Evolutionary conservation across 768 basidiomycete species (phyloP).

Genomic region (Sporobolomyces phaffii): DNA sequence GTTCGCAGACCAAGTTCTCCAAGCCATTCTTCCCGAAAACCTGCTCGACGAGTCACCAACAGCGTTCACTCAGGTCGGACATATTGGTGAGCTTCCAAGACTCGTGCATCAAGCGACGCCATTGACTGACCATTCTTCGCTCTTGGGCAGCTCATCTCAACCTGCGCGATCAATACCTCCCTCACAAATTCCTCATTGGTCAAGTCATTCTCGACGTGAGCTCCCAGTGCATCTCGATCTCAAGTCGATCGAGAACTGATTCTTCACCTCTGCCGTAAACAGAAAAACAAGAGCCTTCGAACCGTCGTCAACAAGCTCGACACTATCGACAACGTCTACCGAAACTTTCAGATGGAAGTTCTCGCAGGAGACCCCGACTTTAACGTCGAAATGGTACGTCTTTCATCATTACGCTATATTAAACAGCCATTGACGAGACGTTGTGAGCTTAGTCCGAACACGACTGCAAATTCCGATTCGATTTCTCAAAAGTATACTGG

Average conservation of each 20-base stretch:
- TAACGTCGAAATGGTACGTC: conserved; percentile 76
- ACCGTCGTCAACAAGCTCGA: conserved; percentile 96
- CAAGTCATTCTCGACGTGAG: conserved; percentile 84
- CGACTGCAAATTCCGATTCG: conserved; percentile 80
- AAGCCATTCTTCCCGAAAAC: conserved; percentile 70
- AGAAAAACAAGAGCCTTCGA: conserved; percentile 79
- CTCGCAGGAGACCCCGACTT: conserved; percentile 84
- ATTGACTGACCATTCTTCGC: not conserved
- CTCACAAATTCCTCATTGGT: conserved; percentile 84
- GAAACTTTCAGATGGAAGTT: conserved; percentile 94
- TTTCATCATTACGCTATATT: not conserved
- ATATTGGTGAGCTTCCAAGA: conserved; percentile 62
- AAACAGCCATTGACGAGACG: too few species aligned
- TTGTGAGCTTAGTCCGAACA: conserved; percentile 77
- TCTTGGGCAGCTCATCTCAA: conserved; percentile 74
- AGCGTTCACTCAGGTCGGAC: conserved; percentile 81
- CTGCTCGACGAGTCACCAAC: conserved; percentile 72
- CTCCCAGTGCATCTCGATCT: conserved; percentile 12
- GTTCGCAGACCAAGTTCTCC: conserved; percentile 82
- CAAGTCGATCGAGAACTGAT: not conserved
- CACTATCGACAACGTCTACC: conserved; percentile 73
- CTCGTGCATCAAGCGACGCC: not conserved
- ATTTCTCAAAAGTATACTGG: conserved; percentile 95
- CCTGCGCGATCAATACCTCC: conserved; percentile 79
- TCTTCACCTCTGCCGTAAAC: not conserved